Base-by-base conservation (phyloP, 441 rosid species). In the Pelargonium cotyledonis region DNA sequence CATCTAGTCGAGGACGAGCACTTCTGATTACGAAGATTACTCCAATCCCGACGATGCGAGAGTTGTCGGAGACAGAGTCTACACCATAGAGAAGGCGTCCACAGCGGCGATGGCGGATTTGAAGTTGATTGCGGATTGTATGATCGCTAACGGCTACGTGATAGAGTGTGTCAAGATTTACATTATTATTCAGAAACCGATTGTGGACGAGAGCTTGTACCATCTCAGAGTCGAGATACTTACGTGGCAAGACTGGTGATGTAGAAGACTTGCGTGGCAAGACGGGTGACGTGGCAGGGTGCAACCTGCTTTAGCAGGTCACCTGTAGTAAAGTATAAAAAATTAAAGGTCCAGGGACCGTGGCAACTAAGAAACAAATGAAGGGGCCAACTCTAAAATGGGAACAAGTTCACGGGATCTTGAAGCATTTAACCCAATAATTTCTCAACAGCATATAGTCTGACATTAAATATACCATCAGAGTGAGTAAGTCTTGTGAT, bases 401-500 rank as follows among this genome's bases (percentile, higher is more conserved):
- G 26, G 26, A 23, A 23, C 26, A 23, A 23, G 26, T 23, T 2
- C 26, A 23, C 0, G 26, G 26, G 26, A 2, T 23, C 26, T 23
- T 0, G 26, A 23, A 23, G 1, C 26, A 23, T 23, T 23, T 23
- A 23, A 23, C 26, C 26, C 26, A 35, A 35, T 35, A 35, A 35
- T 5, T 16, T 18, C 8, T 58, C 29, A 60, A 19, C 11, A 47
- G 66, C 35, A 65, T 35, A 35, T 35, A 35, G 53, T 68, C 68
- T 58, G 6, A 11, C 23, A 49, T 38, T 8, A 38, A 19, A 46
- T 16, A 72, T 88, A 95, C 99, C 99, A 80, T 95, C 97, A 21
- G 78, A 72, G 69, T 92, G 99, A 26, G 96, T 90, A 70, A 95
- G 98, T 81, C 61, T 86, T 29, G 97, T 80, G 62, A 95, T 95